A percentile compares a stretch with the other conserved stretches of the same genome.
Evolutionary conservation across 768 basidiomycete genomes (phyloP).

Genomic region (Asterophora parasitica): DNA sequence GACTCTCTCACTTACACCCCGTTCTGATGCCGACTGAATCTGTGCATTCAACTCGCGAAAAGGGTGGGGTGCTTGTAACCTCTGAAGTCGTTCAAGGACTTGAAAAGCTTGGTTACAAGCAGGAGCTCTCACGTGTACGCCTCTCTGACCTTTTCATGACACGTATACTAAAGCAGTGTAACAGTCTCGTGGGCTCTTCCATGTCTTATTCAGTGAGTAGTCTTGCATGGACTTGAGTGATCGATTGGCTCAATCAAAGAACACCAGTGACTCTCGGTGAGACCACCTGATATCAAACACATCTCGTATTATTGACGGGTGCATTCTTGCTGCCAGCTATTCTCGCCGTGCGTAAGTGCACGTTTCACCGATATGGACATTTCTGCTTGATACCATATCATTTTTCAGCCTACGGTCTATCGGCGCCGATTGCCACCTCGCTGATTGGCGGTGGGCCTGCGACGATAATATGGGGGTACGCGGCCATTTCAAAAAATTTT

Average conservation of each 20-base stretch:
- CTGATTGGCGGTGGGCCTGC: conserved; percentile 51
- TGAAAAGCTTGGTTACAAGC: conserved; percentile 51
- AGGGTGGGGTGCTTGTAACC: neutral
- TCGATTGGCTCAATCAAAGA: neutral
- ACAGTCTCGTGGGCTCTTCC: conserved; percentile 47
- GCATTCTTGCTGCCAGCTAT: conserved; percentile 35
- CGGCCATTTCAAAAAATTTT: neutral
- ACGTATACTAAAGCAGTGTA: neutral
- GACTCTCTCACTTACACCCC: neutral
- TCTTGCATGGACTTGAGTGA: neutral
- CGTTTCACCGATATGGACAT: neutral
- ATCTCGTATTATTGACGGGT: no score
- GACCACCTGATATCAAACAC: conserved; percentile 3
- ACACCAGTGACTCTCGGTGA: conserved; percentile 45
- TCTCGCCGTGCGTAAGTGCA: conserved; percentile 54
- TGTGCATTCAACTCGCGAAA: neutral
- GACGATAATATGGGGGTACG: conserved; percentile 56
- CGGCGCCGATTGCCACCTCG: conserved; percentile 52
- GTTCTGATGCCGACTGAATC: neutral
- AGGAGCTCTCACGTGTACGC: conserved; percentile 50
- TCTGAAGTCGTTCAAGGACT: conserved; percentile 27
- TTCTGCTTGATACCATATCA: neutral
- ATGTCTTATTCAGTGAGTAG: conserved; percentile 50
- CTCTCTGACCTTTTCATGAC: neutral
- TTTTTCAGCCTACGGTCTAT: conserved; percentile 46